Conservation (phyloP, 2,329 filamentous ascomycete genomes). For the Aureobasidium sp. region DNA sequence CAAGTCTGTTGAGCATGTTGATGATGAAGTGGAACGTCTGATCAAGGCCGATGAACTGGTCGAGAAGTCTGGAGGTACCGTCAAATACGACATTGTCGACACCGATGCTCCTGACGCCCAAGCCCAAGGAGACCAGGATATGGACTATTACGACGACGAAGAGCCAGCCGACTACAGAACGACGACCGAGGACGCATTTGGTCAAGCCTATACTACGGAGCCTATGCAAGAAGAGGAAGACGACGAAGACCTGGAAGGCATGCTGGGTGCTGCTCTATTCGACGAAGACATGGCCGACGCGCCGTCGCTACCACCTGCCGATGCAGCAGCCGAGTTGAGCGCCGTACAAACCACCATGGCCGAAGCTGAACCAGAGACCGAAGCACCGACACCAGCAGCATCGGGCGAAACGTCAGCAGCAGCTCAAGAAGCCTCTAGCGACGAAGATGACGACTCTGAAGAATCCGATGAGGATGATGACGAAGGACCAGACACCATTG, state of each 20-base stretch:
- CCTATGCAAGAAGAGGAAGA: constrained; percentile 40
- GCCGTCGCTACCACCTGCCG: constrained; percentile 13
- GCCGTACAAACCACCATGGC: constrained; percentile 27
- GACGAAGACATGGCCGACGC: constrained; percentile 29
- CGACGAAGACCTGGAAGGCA: constrained; percentile 27
- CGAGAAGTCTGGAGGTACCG: constrained; percentile 48
- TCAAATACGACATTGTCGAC: constrained; percentile 44
- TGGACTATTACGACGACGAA: constrained; percentile 29
- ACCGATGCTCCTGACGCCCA: constrained; percentile 33
- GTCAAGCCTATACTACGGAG: constrained; percentile 25
- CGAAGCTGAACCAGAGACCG: constrained; percentile 11
- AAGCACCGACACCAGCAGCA: constrained; percentile 20
- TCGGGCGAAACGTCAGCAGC: constrained; percentile 24
- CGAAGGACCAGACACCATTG: constrained; percentile 36
- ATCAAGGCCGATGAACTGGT: constrained; percentile 57
- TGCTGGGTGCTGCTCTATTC: constrained; percentile 24
- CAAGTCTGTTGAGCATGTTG: constrained; percentile 77
- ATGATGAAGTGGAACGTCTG: constrained; percentile 68
- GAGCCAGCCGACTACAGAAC: constrained; percentile 30
- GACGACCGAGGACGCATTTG: constrained; percentile 29
- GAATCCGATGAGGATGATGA: constrained; percentile 28
- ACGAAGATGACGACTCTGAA: constrained; percentile 21
- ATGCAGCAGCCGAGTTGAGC: constrained; percentile 33
- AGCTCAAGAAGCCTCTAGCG: constrained; percentile 18
- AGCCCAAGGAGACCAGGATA: constrained; percentile 36